Evolutionary conservation across 2,329 filamentous ascomycete genomes (phyloP).

Genomic region (Chrysoporthe deuterocubensis): DNA sequence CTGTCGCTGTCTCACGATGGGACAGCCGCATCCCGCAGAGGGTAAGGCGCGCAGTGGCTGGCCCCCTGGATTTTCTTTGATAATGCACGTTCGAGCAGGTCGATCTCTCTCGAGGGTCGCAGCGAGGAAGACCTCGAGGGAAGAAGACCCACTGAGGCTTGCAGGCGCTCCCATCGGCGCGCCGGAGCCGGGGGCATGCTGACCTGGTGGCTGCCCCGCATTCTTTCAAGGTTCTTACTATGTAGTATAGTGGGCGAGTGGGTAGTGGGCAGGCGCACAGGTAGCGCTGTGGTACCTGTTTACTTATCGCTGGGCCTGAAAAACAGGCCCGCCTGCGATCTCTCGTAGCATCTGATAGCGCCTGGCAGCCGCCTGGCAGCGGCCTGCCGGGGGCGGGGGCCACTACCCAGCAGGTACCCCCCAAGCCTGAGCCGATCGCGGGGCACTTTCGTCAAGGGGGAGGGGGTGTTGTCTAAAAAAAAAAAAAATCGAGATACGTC

Average conservation of each 20-base stretch:
- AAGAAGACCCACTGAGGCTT: background rate
- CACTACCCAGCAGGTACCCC: background rate
- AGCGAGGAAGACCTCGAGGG: too few species aligned
- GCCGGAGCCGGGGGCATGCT: background rate
- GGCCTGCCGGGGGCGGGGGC: background rate
- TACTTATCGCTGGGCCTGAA: background rate
- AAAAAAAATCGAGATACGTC: background rate
- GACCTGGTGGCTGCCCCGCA: background rate
- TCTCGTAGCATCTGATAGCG: background rate
- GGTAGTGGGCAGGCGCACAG: too few species aligned
- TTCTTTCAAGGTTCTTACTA: background rate
- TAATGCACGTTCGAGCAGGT: background rate
- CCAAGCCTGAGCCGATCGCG: background rate
- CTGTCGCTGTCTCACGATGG: constrained; percentile 23
- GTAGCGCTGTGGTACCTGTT: too few species aligned
- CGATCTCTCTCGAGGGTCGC: background rate
- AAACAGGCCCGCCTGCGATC: background rate
- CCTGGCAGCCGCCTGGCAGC: background rate
- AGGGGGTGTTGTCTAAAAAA: background rate
- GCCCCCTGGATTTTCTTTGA: background rate
- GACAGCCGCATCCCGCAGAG: constrained; percentile 16
- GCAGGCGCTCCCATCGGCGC: background rate
- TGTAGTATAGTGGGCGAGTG: too few species aligned
- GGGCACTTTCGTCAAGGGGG: background rate
- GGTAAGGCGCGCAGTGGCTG: constrained; percentile 7